phyloP scores from a whole-genome alignment of 2,329 filamentous ascomycete genomes.

The Teratosphaeriaceae sp. region DNA sequence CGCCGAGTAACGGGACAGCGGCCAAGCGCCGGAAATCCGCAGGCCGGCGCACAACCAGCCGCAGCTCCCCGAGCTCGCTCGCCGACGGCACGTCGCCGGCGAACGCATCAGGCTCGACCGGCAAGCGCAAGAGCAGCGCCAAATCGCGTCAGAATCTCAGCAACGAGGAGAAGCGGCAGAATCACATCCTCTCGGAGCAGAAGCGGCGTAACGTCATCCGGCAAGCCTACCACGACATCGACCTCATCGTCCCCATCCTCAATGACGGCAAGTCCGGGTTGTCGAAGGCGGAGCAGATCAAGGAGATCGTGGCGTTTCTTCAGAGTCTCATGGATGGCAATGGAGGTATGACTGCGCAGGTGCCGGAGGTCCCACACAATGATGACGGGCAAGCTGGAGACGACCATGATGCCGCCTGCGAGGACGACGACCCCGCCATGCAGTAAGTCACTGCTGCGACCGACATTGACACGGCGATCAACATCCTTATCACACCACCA shows the following conservation, averaged over 20 bases:
- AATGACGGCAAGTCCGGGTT: constrained; percentile 57
- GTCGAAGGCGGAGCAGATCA: constrained; percentile 75
- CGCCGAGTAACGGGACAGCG: constrained; percentile 7
- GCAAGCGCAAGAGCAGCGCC: not conserved
- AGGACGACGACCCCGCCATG: too few relatives aligned
- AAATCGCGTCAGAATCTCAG: constrained; percentile 50
- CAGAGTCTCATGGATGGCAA: constrained; percentile 34
- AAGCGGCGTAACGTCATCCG: constrained; percentile 78
- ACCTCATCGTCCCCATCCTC: constrained; percentile 67
- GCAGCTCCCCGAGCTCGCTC: not conserved
- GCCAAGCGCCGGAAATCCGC: constrained; percentile 5
- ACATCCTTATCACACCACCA: too few relatives aligned
- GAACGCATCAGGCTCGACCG: not conserved
- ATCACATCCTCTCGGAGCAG: constrained; percentile 83
- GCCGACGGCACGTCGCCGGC: constrained; percentile 3
- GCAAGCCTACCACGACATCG: constrained; percentile 74
- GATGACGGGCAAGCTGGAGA: not conserved
- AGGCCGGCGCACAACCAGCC: not conserved
- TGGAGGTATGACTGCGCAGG: not conserved
- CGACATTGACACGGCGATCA: too few relatives aligned
- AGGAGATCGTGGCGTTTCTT: constrained; percentile 69
- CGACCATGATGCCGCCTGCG: too few relatives aligned
- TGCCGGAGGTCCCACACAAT: not conserved
- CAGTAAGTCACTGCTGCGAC: too few relatives aligned
- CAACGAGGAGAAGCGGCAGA: constrained; percentile 75